These are phyloP conservation scores for Macrolepiota fuliginosa DNA, from an alignment of 768 basidiomycete species.

Conservation along the genomic window DNA sequence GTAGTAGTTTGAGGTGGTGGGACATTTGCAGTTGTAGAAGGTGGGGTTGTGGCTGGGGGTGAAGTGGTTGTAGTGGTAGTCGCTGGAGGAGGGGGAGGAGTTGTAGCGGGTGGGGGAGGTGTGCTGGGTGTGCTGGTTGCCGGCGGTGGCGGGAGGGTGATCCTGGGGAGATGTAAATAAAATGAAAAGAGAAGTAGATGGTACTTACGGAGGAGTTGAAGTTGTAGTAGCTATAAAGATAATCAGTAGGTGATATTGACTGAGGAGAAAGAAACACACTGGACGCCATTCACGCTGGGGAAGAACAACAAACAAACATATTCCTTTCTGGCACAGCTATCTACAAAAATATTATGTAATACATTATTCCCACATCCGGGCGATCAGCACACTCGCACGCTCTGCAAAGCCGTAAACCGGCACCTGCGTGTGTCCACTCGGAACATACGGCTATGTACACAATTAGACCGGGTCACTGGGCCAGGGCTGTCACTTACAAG, in stretches of 20 bases:
- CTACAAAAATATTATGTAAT: background rate
- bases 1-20: background rate
- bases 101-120: background rate
- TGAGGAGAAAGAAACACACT: background rate
- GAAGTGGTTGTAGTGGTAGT: background rate
- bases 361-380: background rate
- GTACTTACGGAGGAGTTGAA: background rate
- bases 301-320: background rate
- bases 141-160: background rate
- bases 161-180: background rate
- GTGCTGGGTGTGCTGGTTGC: background rate
- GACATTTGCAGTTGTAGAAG: background rate
- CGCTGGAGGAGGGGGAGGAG: background rate
- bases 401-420: constrained; percentile 13
- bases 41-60: background rate
- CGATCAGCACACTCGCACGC: constrained; percentile 8
- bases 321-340: background rate
- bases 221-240: background rate
- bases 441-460: background rate
- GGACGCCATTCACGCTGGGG: constrained; percentile 1
- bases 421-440: constrained; percentile 13
- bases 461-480: background rate
- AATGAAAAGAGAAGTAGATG: background rate
- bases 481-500: constrained; percentile 26
- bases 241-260: background rate